Evolutionary conservation across 169 alveolate genomes (phyloP), one percentile per base, ranked within the genome.

Genomic region (Plasmodium adleri): DNA sequence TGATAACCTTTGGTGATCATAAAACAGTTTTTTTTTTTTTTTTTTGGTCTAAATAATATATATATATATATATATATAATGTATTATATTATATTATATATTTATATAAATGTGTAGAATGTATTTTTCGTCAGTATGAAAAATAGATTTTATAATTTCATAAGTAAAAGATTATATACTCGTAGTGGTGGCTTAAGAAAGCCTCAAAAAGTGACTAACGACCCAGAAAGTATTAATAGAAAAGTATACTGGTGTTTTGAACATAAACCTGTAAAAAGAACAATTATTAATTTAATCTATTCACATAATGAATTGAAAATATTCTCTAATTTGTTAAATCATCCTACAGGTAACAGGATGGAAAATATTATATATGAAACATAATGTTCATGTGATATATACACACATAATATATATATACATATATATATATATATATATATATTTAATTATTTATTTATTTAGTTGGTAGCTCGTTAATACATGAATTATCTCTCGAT

Each of bases 181-280:
- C 91, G 91, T 28, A 59, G 87, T 71, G 91, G 91, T 13, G 91
- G 91, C 6, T 59, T 85, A 56, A 54, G 91, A 24, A 88, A 72
- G 72, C 92, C 92, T 1, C 92, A 88, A 45, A 85, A 85, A 22
- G 92, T 92, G 28, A 92, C 95, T 2, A 94, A 88, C 78, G 93
- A 94, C 28, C 96, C 96, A 15, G 95, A 94, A 64, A 93, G 93
- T 52, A 90, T 94, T 39, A 94, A 94, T 58, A 15, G 92, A 74
- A 90, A 90, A 73, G 95, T 92, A 12, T 94, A 94, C 59, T 94
- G 96, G 96, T 92, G 94, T 64, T 94, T 87, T 49, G 96, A 94
- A 45, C 95, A 94, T 64, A 75, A 89, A 28, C 90, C 93, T 56
- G 56, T 76, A 32, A 90, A 93, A 39, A 90, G 95, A 32, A 94